Evolutionary conservation across 768 basidiomycete species (phyloP).

Genomic region (Naganishia friedmannii): DNA sequence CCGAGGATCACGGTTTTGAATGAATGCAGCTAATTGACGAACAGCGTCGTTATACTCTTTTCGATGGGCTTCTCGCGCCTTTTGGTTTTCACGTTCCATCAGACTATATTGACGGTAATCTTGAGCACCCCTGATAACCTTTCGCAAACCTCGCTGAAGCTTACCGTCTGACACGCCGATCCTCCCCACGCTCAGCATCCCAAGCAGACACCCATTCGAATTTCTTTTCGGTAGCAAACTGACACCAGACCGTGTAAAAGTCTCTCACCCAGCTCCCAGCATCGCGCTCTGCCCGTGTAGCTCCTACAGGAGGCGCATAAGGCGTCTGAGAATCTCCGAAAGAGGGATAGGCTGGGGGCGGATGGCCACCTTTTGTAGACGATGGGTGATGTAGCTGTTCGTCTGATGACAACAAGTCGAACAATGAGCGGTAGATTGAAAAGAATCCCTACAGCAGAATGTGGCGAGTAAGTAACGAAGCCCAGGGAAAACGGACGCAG

Average conservation of each 20-base stretch:
- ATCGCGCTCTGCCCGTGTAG: slow-evolving; percentile 52
- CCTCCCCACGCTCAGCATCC: slow-evolving; percentile 78
- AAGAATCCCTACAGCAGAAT: slow-evolving; percentile 69
- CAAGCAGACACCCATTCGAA: slow-evolving; percentile 85
- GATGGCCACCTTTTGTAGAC: slow-evolving; percentile 30
- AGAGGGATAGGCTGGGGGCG: slow-evolving; percentile 63
- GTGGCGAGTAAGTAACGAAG: not conserved
- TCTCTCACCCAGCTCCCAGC: slow-evolving; percentile 60
- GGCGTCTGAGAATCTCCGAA: slow-evolving; percentile 77
- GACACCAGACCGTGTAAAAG: slow-evolving; percentile 84
- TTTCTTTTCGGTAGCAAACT: slow-evolving; percentile 80
- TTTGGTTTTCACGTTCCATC: slow-evolving; percentile 96
- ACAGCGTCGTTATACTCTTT: slow-evolving; percentile 91
- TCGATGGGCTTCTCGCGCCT: slow-evolving; percentile 77
- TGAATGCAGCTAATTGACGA: slow-evolving; percentile 47
- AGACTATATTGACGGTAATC: slow-evolving; percentile 55
- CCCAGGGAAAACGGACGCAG: slow-evolving; percentile 19
- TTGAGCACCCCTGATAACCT: not conserved
- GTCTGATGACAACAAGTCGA: slow-evolving; percentile 75
- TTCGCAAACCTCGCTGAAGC: slow-evolving; percentile 28
- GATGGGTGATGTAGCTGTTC: slow-evolving; percentile 61
- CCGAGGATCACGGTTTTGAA: slow-evolving; percentile 77
- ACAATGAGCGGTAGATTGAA: slow-evolving; percentile 81
- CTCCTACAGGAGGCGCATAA: slow-evolving; percentile 58
- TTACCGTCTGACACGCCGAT: slow-evolving; percentile 75